phyloP scores from a whole-genome alignment of 2,329 filamentous ascomycete genomes.

The Beauveria asiatica region DNA sequence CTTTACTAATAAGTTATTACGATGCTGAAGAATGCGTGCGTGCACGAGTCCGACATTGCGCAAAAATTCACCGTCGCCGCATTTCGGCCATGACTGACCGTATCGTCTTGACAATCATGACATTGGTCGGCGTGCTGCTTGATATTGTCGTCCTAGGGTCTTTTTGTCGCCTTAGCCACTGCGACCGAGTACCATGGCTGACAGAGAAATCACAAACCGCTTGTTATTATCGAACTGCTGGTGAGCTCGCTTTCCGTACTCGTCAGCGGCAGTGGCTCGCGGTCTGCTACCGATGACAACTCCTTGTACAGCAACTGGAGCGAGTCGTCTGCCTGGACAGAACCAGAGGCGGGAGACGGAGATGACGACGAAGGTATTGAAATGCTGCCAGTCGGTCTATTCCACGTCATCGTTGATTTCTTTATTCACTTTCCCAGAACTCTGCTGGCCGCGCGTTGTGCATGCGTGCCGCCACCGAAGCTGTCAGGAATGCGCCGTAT shows the following conservation, averaged over 20 bases:
- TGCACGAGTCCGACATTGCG: not conserved
- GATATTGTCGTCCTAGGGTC: slow-evolving; percentile 1
- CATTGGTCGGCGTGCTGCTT: slow-evolving; percentile 19
- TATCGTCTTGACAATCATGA: slow-evolving; percentile 24
- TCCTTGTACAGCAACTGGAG: not conserved
- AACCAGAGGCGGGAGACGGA: not conserved
- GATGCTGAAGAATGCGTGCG: not conserved
- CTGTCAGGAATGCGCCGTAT: not conserved
- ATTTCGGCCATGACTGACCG: slow-evolving; percentile 21
- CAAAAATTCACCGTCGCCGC: slow-evolving; percentile 6
- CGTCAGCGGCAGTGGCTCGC: not conserved
- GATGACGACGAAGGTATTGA: not conserved
- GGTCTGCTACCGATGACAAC: slow-evolving; percentile 5
- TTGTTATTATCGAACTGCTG: not conserved
- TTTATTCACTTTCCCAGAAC: not conserved
- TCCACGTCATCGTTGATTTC: not conserved
- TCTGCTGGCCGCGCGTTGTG: not conserved
- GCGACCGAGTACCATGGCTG: not conserved
- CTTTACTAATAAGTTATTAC: too few relatives aligned
- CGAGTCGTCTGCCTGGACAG: not conserved
- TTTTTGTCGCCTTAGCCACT: not conserved
- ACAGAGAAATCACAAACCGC: not conserved
- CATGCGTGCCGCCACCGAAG: not conserved
- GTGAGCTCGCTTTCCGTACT: not conserved
- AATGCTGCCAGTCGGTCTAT: not conserved